Evolutionary conservation across 768 basidiomycete genomes (phyloP), one percentile per base, ranked within the genome.

Genomic region (Steccherinum ochraceum): DNA sequence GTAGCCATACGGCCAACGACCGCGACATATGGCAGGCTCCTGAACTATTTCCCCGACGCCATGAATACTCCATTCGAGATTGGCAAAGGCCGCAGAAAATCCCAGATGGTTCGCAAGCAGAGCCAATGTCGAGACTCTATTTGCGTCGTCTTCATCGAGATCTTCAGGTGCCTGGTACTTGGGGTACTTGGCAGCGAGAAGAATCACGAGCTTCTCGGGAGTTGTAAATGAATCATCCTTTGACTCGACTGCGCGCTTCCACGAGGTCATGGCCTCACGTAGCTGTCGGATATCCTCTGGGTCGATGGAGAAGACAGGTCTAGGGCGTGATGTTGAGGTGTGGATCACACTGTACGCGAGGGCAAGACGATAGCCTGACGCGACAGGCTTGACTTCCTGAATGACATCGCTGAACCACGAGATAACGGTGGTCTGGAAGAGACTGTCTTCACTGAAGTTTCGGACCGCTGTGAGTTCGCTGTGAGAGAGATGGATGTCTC

Each of bases 321-420:
- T 54, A 0, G 56, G 55, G 2, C n/a, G n/a, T n/a, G 58, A 24
- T 3, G 21, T 51, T 0, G 66, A 60, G 3, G 70, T 64, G 50
- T 76, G 71, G n/a, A 78, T 66, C 45, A 80, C 67, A 53, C 77
- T 78, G 61, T 73, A 79, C 0, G 76, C 72, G 5, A 80, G 69
- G 0, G 76, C 77, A 0, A 80, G 68, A 1, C 74, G 72, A 51
- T 75, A 77, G 3, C 79, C 78, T 16, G 70, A 68, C 0, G 70
- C 73, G 43, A 79, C 63, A 4, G 73, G 70, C 52, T 74, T 74
- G 52, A 79, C 70, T 64, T 76, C 75, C 57, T 77, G 76, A 42
- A 62, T 63, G 45, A 78, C 77, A 49, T 78, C 78, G 24, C 74
- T 77, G 56, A 79, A 77, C 76, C 78, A 81, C 1, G 77, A 67